Conservation (phyloP, 345 rosid species). For the Punica granatum region DNA sequence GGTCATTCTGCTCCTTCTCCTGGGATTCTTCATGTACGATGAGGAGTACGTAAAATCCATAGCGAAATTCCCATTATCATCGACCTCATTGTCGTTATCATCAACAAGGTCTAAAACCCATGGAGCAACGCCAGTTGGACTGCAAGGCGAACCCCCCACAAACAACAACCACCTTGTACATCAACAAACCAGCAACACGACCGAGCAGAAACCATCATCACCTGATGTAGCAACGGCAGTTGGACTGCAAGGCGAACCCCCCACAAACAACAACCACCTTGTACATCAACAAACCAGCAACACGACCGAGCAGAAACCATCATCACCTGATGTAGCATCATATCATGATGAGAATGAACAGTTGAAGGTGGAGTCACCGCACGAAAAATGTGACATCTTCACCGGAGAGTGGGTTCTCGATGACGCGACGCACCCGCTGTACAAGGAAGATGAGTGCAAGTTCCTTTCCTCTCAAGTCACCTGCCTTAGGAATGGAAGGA, state of each 20-base stretch:
- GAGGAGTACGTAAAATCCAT: slow-evolving; percentile 50
- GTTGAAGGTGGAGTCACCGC: too few relatives aligned
- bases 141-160: neutral
- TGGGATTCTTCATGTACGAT: slow-evolving; percentile 59
- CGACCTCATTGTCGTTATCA: slow-evolving; percentile 7
- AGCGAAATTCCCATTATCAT: slow-evolving; percentile 58
- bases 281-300: neutral
- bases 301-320: neutral
- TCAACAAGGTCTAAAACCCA: neutral
- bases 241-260: neutral
- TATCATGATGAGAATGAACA: neutral
- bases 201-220: neutral
- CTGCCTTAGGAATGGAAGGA: slow-evolving; percentile 86
- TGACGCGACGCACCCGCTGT: slow-evolving; percentile 55
- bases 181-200: neutral
- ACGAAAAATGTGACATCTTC: slow-evolving; percentile 79
- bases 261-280: neutral
- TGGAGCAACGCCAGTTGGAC: neutral
- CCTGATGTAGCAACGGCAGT: neutral
- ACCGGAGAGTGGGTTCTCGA: slow-evolving; percentile 81
- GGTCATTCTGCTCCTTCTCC: slow-evolving; percentile 43
- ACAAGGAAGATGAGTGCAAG: slow-evolving; percentile 76
- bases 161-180: neutral
- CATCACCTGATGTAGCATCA: neutral
- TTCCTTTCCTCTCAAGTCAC: slow-evolving; percentile 79